phyloP scores from a whole-genome alignment of 2,329 filamentous ascomycete genomes.

The Elsinoe batatas region DNA sequence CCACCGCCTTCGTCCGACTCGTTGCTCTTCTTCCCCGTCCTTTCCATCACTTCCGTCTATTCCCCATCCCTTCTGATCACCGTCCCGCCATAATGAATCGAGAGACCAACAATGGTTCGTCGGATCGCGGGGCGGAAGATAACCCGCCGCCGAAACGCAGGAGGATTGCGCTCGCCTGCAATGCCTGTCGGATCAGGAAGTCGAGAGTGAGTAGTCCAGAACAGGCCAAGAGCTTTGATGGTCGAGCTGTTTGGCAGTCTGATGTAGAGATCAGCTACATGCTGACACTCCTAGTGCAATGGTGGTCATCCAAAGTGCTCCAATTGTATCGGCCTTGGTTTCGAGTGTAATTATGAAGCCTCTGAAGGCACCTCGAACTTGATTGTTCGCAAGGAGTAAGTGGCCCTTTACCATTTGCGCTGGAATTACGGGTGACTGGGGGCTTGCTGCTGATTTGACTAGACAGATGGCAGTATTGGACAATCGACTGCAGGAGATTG shows the following conservation, averaged over 20 bases:
- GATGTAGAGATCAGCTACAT: too few species aligned
- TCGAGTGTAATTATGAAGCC: conserved; percentile 36
- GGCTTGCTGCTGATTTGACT: not conserved
- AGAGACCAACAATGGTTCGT: not conserved
- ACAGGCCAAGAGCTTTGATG: too few species aligned
- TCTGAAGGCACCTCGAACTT: conserved; percentile 29
- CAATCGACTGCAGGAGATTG: conserved; percentile 5
- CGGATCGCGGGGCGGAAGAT: not conserved
- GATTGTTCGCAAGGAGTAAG: conserved; percentile 33
- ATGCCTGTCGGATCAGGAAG: conserved; percentile 23
- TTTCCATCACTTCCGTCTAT: not conserved
- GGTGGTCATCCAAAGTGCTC: conserved; percentile 35
- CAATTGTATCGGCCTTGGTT: conserved; percentile 33
- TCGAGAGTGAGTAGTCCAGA: conserved; percentile 21
- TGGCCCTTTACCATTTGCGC: not conserved
- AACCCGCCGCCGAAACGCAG: conserved; percentile 9
- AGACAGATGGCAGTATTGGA: conserved; percentile 3
- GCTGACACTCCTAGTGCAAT: conserved; percentile 29
- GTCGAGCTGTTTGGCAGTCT: too few species aligned
- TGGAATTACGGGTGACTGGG: not conserved
- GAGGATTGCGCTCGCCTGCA: conserved; percentile 16
- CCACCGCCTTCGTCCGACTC: too few species aligned
- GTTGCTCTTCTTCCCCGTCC: too few species aligned
- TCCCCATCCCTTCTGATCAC: not conserved
- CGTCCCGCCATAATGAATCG: not conserved